Conservation (phyloP, 2,329 filamentous ascomycete genomes). For the Truncatella angustata region DNA sequence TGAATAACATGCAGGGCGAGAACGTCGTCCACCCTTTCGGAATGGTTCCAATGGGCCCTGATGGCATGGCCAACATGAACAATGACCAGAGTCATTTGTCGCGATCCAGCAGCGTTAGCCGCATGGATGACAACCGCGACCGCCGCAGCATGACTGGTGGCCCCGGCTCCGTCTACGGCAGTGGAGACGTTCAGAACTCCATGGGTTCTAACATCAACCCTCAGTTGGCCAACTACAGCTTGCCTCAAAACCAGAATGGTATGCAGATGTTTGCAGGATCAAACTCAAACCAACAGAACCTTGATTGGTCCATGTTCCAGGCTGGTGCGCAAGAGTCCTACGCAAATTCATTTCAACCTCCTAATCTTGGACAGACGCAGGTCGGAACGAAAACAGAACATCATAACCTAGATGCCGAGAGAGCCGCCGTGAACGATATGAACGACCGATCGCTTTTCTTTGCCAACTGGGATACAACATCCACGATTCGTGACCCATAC, state of each 20-base stretch:
- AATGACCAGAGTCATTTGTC: constrained; percentile 62
- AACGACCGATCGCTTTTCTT: constrained; percentile 42
- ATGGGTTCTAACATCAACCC: constrained; percentile 63
- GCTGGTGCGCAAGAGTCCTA: constrained; percentile 68
- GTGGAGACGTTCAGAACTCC: constrained; percentile 51
- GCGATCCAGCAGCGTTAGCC: constrained; percentile 59
- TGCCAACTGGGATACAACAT: constrained; percentile 48
- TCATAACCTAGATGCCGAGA: constrained; percentile 48
- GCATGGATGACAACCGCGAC: constrained; percentile 57
- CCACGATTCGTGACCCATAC: constrained; percentile 48
- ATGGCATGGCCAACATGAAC: constrained; percentile 59
- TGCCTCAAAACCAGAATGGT: constrained; percentile 61
- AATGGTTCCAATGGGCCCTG: constrained; percentile 54
- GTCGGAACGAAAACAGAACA: constrained; percentile 67
- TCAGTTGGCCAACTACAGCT: constrained; percentile 63
- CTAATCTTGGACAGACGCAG: constrained; percentile 68
- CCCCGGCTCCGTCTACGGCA: constrained; percentile 53
- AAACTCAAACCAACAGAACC: constrained; percentile 59
- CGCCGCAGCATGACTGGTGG: constrained; percentile 52
- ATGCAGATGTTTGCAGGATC: constrained; percentile 62
- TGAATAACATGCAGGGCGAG: constrained; percentile 57
- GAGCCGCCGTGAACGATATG: constrained; percentile 41
- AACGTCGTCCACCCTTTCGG: constrained; percentile 57
- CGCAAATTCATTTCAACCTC: constrained; percentile 59
- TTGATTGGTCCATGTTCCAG: constrained; percentile 76